Conservation (phyloP, 257 asterid species). For the Schizonepeta tenuifolia region DNA sequence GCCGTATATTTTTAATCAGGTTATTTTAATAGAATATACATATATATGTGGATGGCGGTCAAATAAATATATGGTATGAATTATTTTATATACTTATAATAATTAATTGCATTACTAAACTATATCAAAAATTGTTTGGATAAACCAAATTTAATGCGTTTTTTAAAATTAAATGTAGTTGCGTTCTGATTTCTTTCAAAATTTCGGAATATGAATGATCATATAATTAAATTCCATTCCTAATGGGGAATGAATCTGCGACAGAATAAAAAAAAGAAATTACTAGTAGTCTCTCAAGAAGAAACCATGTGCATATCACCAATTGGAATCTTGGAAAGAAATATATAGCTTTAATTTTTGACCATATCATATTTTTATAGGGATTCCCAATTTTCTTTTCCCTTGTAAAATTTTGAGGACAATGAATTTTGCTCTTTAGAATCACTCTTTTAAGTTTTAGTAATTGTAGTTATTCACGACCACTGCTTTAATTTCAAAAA, state of each 20-base stretch:
- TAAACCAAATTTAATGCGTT: neutral
- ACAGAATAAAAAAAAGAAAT: neutral
- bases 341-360: neutral
- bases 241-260: neutral
- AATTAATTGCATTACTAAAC: no score
- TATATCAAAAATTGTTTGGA: neutral
- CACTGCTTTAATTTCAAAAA: no score
- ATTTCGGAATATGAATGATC: neutral
- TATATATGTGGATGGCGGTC: neutral
- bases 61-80: neutral
- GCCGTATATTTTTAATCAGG: neutral
- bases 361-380: neutral
- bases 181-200: no score
- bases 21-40: neutral
- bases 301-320: slow-evolving; percentile 21
- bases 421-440: neutral
- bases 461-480: neutral
- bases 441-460: neutral
- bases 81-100: no score
- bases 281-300: neutral
- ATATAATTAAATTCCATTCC: neutral
- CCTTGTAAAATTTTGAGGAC: neutral
- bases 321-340: slow-evolving; percentile 21
- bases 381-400: neutral
- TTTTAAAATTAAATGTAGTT: neutral